Base-by-base conservation (phyloP, 164 flowering plant genomes). In the Aristolochia californica region DNA sequence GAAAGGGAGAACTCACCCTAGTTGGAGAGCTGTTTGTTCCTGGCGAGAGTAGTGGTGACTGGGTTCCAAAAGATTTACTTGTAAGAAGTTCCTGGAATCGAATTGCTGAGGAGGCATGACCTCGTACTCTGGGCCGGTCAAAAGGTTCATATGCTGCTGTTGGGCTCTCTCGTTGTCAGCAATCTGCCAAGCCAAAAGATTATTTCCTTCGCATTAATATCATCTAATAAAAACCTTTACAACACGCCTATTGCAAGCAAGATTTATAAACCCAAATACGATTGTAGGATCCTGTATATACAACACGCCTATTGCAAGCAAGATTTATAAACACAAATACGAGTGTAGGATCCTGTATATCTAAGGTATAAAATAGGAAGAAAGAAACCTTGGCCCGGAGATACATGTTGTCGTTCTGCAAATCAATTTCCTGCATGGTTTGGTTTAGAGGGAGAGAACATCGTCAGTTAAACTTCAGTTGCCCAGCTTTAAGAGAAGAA, bases 391-490 rank as follows among this genome's bases (percentile, higher is more conserved):
- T 86, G 40, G 95, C 83, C 63, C 95, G 76, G 27, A 91, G 95
- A 66, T 75, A 83, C 74, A 84, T 85, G 64, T 88, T 91, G 49
- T 77, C 80, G 68, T 88, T 81, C 62, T 84, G 90, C 78, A 91
- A 74, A 34, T 86, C 95, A 20, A 79, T 68, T 62, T 91, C 96
- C 98, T 91, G 85, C 77, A 75, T 17, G 4, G 14, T 23, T 27
- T 24, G 17, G 21, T 4, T n/a, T 14, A 24, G 24, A 43, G 4
- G 27, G 25, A 34, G 10, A 34, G 40, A 34, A 34, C 40, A 34
- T 7, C 5, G 40, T 34, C 40, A 34, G 40, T 0, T 0, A 7
- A 34, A 34, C 40, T 34, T 34, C 40, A 34, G 40, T 34, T 2
- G 40, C 40, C 40, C 7, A 28, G 34, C 34, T 28, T 11, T 15